phyloP scores from a whole-genome alignment of 805 yeast species.

The Lipomyces oligophaga region DNA sequence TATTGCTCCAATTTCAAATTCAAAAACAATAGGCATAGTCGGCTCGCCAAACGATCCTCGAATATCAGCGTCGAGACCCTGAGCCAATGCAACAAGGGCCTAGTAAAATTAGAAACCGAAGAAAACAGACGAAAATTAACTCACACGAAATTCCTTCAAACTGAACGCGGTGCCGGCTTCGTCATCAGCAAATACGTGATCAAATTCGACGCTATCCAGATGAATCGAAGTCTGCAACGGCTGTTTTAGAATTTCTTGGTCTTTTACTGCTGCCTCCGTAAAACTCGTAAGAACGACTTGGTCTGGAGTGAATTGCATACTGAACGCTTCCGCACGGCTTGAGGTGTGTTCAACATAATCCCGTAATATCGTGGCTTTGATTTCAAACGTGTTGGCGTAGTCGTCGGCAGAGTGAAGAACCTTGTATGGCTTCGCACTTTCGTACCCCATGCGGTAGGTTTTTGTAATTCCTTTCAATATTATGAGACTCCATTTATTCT shows the following conservation, averaged over 20 bases:
- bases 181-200: constrained; percentile 5
- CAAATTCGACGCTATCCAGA: constrained; percentile 11
- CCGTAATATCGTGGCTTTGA: constrained; percentile 11
- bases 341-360: constrained; percentile 26
- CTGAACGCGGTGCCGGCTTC: constrained; percentile 14
- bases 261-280: constrained; percentile 14
- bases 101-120: neutral
- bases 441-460: constrained; percentile 19
- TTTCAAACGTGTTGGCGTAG: constrained; percentile 13
- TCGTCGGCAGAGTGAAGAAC: constrained; percentile 21
- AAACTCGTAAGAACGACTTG: constrained; percentile 16
- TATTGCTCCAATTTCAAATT: constrained; percentile 6
- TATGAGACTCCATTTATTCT: neutral
- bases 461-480: constrained; percentile 14
- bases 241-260: constrained; percentile 17
- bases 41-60: constrained; percentile 20
- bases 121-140: neutral
- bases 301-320: constrained; percentile 10
- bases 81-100: constrained; percentile 17
- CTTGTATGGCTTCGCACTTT: constrained; percentile 12
- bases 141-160: constrained; percentile 17
- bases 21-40: constrained; percentile 17
- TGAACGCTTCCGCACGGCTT: constrained; percentile 21
- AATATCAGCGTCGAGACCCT: constrained; percentile 7
- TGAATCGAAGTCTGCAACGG: constrained; percentile 26